A percentile compares a stretch with the other conserved stretches of the same genome.
These are phyloP conservation scores for Crithidia brevicula DNA, from an alignment of 208 protist species.

Conservation along the genomic window DNA sequence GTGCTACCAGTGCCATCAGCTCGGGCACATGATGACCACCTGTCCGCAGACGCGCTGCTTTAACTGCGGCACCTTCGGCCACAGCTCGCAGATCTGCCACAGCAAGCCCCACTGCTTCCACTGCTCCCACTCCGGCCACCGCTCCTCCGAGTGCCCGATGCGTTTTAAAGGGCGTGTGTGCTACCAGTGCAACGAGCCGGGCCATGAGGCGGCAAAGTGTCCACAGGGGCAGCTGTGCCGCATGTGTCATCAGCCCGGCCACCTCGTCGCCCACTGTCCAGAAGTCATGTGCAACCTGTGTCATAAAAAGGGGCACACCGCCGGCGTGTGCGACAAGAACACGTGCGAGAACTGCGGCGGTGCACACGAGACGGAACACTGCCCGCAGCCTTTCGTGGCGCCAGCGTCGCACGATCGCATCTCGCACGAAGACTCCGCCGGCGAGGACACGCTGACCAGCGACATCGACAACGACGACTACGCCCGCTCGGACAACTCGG, in stretches of 20 bases:
- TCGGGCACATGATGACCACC: conserved; percentile 79
- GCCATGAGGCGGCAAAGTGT: conserved; percentile 83
- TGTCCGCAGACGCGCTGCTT: conserved; percentile 89
- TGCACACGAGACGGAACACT: conserved; percentile 41
- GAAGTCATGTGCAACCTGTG: conserved; percentile 72
- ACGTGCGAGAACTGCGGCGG: conserved; percentile 55
- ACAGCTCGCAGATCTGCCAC: conserved; percentile 85
- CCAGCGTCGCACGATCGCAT: conserved; percentile 21
- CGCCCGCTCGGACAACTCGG: conserved; percentile 3
- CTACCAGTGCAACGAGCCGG: conserved; percentile 90
- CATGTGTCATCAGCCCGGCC: conserved; percentile 82
- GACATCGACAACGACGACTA: conserved; percentile 6
- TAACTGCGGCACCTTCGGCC: conserved; percentile 88
- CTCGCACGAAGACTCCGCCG: conserved; percentile 21
- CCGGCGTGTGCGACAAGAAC: conserved; percentile 60
- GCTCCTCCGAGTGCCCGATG: conserved; percentile 79
- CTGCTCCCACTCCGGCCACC: conserved; percentile 79
- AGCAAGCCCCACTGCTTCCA: conserved; percentile 90
- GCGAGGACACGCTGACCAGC: conserved; percentile 3
- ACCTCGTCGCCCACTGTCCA: conserved; percentile 79
- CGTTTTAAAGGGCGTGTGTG: conserved; percentile 76
- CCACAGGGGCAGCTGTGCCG: conserved; percentile 74
- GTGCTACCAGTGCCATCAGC: conserved; percentile 88
- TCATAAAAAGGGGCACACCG: conserved; percentile 80
- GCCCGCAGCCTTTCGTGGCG: conserved; percentile 26